Percentiles rank a stretch among this genome's conserved stretches.
These are phyloP conservation scores for Gilbertella persicaria DNA, from an alignment of 371 early-diverging fungal genomes.

Conservation along the genomic window DNA sequence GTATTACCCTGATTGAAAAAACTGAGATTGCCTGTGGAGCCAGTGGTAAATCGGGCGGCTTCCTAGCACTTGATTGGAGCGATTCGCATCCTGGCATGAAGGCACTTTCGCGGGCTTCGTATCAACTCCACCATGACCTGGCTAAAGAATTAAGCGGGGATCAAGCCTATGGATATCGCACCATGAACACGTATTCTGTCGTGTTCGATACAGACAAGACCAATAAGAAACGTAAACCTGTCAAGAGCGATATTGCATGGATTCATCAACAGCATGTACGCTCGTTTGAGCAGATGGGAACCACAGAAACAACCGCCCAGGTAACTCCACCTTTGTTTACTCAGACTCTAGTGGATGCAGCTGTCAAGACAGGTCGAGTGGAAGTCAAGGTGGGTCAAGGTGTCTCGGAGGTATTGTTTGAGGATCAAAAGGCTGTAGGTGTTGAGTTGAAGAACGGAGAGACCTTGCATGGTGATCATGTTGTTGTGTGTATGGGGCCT, in stretches of 20 bases:
- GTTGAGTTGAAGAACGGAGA: slow-evolving; percentile 34
- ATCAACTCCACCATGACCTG: slow-evolving; percentile 61
- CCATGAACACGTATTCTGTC: slow-evolving; percentile 53
- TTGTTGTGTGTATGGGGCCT: slow-evolving; percentile 56
- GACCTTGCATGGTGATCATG: slow-evolving; percentile 28
- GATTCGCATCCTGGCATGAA: slow-evolving; percentile 52
- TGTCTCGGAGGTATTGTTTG: slow-evolving; percentile 22
- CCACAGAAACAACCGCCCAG: slow-evolving; percentile 58
- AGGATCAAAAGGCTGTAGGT: slow-evolving; percentile 22
- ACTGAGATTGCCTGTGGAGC: slow-evolving; percentile 63
- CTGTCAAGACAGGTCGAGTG: slow-evolving; percentile 33
- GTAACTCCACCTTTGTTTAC: slow-evolving; percentile 62
- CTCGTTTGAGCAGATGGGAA: slow-evolving; percentile 51
- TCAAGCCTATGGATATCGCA: slow-evolving; percentile 60
- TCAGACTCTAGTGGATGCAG: slow-evolving; percentile 45
- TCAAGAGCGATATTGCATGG: slow-evolving; percentile 36
- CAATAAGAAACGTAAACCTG: not conserved
- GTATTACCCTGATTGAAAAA: slow-evolving; percentile 49
- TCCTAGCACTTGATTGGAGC: slow-evolving; percentile 69
- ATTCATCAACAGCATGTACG: slow-evolving; percentile 33
- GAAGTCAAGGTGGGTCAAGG: slow-evolving; percentile 22
- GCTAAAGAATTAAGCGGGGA: slow-evolving; percentile 57
- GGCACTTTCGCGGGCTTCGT: slow-evolving; percentile 55
- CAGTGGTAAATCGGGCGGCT: slow-evolving; percentile 76
- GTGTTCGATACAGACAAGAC: slow-evolving; percentile 20